Percentiles rank a stretch among this genome's conserved stretches.
phyloP scores from a whole-genome alignment of 305 asterid species.

The Rubia balearica region DNA sequence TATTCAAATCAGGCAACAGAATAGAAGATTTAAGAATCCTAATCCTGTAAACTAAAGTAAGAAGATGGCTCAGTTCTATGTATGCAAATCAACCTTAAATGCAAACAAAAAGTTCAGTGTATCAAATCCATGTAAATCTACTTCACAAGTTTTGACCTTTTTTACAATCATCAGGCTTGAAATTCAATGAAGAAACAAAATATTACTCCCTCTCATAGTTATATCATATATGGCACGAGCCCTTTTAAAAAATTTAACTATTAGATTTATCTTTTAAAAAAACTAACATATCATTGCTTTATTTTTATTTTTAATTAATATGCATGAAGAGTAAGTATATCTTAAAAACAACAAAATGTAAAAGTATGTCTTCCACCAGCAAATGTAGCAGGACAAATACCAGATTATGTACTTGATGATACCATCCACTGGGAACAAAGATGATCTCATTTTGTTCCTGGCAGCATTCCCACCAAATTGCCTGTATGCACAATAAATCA shows the following conservation, averaged over 20 bases:
- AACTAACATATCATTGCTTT: no score
- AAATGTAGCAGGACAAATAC: slow-evolving; percentile 29
- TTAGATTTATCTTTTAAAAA: no score
- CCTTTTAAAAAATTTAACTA: not conserved
- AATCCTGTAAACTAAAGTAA: not conserved
- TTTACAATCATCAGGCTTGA: not conserved
- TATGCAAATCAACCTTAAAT: slow-evolving; percentile 1
- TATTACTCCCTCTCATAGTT: not conserved
- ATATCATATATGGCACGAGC: not conserved
- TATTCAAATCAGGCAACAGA: not conserved
- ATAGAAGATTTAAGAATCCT: not conserved
- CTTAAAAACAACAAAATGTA: not conserved
- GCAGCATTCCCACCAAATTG: slow-evolving; percentile 75
- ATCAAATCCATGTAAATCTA: not conserved
- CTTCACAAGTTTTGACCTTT: not conserved
- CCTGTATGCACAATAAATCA: not conserved
- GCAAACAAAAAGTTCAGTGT: not conserved
- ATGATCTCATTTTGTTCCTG: slow-evolving; percentile 78
- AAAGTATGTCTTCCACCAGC: not conserved
- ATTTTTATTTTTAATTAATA: no score
- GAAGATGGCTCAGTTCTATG: not conserved
- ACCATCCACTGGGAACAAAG: slow-evolving; percentile 98
- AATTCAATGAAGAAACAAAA: not conserved
- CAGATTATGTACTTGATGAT: slow-evolving; percentile 95
- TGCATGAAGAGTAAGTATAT: no score